Evolutionary conservation across 1,139 yeast genomes (phyloP).

Genomic region (Blastobotrys petasosporus): DNA sequence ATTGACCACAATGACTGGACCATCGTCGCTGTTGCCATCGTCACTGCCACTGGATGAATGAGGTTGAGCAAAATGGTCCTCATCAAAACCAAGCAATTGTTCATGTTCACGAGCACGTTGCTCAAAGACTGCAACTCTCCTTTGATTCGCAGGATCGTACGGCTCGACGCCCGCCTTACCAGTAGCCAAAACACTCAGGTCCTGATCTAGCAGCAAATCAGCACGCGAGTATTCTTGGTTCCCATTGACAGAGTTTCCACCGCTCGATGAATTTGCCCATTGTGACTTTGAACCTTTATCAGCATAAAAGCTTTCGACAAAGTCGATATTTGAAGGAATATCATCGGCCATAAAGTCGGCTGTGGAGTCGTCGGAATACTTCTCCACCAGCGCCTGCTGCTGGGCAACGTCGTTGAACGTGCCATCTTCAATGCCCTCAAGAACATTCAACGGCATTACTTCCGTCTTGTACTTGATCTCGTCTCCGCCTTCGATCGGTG

Average conservation of each 20-base stretch:
- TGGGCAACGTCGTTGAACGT: slow-evolving; percentile 7
- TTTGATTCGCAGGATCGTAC: slow-evolving; percentile 7
- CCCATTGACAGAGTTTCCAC: slow-evolving; percentile 12
- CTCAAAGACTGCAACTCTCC: slow-evolving; percentile 21
- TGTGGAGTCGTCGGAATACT: slow-evolving; percentile 13
- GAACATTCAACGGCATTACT: slow-evolving; percentile 40
- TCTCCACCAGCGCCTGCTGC: slow-evolving; percentile 1
- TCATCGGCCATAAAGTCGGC: slow-evolving; percentile 27
- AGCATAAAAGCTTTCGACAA: slow-evolving; percentile 39
- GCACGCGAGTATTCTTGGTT: slow-evolving; percentile 25
- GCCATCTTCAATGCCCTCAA: slow-evolving; percentile 43
- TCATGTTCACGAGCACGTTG: slow-evolving; percentile 29
- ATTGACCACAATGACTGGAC: neutral
- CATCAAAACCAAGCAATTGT: slow-evolving; percentile 35
- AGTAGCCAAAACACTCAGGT: slow-evolving; percentile 28
- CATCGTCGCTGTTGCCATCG: neutral
- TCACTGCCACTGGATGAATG: slow-evolving; percentile 4
- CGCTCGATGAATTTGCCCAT: slow-evolving; percentile 20
- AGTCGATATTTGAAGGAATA: slow-evolving; percentile 28
- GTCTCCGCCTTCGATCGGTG: slow-evolving; percentile 50
- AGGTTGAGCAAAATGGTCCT: slow-evolving; percentile 42
- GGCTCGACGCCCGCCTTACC: slow-evolving; percentile 9
- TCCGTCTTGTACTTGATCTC: slow-evolving; percentile 39
- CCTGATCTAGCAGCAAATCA: slow-evolving; percentile 33
- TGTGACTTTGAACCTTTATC: slow-evolving; percentile 21